Base-by-base conservation (phyloP, 225 moss, liverwort and hornwort genomes). In the Sphagnum tenellum region DNA sequence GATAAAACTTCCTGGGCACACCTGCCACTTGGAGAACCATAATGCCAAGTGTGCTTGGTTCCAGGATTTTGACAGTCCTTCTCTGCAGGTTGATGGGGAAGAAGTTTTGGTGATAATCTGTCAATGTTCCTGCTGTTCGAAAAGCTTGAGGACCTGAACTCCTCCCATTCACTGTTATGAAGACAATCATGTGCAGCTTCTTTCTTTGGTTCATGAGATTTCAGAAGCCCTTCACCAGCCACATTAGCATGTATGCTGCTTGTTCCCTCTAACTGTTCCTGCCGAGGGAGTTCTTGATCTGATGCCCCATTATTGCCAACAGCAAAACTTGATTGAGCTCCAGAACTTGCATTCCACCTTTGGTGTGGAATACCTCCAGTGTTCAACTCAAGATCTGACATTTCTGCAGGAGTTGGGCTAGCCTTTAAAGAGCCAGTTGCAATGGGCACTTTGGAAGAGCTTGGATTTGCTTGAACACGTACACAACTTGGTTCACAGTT, bases 1-100 rank as follows among this genome's bases (percentile, higher is more conserved):
- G 45, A 48, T 3, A 72, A 69, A 12, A 47, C 63, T 44, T 80
- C 83, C 52, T 75, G 70, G 45, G 71, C 80, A 66, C 83, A 75
- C 63, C 59, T 72, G 69, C 83, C 75, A 62, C 75, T 67, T 29
- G 77, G 73, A 65, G 64, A 65, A 44, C 52, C 50, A 5, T 9
- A 44, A 49, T 10, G 52, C 8, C 9, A 3, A 65, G 64, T 51
- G 5, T 65, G 8, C 64, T 65, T 52, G 52, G 52, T 5, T 5
- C 9, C 9, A 6, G 52, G 9, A 9, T 52, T 52, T 52, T 52
- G 52, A 29, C 29, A 29, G 29, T 29, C 29, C 29, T 29, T 29
- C 29, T 67, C 80, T 55, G 68, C 50, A 69, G 47, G 29, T 29
- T 29, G 29, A 29, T 29, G 29, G 29, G 29, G 29, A 29, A 29